Percentiles rank a stretch among this genome's conserved stretches.
Evolutionary conservation across 371 early-diverging fungal species (phyloP).

Genomic region (Lichtheimia ornata): DNA sequence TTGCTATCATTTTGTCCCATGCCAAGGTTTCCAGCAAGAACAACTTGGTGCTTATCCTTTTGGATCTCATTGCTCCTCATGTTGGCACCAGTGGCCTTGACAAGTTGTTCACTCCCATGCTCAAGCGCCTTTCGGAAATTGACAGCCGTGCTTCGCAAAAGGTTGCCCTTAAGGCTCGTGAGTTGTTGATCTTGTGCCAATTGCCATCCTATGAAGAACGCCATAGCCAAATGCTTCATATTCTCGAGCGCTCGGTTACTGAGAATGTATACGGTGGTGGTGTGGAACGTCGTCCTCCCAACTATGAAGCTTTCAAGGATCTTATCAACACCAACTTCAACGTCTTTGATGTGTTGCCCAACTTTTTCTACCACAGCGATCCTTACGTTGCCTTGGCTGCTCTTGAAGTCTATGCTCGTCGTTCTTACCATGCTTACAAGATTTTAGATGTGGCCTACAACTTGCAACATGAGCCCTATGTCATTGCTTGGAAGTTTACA

Average conservation of each 20-base stretch:
- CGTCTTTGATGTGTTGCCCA: conserved; percentile 93
- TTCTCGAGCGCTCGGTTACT: conserved; percentile 78
- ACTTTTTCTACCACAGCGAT: conserved; percentile 89
- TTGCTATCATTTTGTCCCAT: conserved; percentile 80
- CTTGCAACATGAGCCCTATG: conserved; percentile 68
- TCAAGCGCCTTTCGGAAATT: conserved; percentile 85
- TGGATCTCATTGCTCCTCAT: conserved; percentile 77
- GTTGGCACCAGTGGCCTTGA: conserved; percentile 65
- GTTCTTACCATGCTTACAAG: conserved; percentile 95
- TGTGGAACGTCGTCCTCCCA: conserved; percentile 73
- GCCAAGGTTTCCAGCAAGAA: conserved; percentile 82
- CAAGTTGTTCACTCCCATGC: conserved; percentile 74
- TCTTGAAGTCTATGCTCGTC: conserved; percentile 93
- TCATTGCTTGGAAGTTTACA: conserved; percentile 82
- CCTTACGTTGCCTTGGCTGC: conserved; percentile 84
- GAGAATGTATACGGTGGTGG: conserved; percentile 78
- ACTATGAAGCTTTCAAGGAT: conserved; percentile 83
- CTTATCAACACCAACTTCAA: conserved; percentile 92
- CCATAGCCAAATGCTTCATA: conserved; percentile 79
- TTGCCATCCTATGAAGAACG: conserved; percentile 93
- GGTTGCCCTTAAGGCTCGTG: conserved; percentile 92
- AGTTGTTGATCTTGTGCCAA: conserved; percentile 90
- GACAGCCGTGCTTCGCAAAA: conserved; percentile 78
- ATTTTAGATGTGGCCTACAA: conserved; percentile 81
- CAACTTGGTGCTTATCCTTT: conserved; percentile 72